Conservation (phyloP, 2,329 filamentous ascomycete genomes). For the Claviceps pusilla region DNA sequence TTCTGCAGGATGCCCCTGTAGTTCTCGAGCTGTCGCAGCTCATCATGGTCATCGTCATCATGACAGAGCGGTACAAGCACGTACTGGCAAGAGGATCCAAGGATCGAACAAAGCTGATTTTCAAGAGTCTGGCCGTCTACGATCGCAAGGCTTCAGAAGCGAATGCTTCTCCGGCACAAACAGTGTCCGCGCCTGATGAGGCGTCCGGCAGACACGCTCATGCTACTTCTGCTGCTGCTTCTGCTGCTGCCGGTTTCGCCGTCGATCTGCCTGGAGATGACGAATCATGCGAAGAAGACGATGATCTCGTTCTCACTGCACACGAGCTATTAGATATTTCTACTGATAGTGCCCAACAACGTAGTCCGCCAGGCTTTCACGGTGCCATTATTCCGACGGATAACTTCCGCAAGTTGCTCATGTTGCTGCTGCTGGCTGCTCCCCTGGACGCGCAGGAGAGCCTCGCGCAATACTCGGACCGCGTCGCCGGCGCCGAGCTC, state of each 20-base stretch:
- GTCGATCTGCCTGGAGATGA: constrained; percentile 31
- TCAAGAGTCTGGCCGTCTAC: constrained; percentile 56
- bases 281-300: constrained; percentile 33
- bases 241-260: constrained; percentile 24
- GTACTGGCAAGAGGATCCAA: constrained; percentile 44
- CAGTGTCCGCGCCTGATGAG: background rate
- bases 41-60: constrained; percentile 56
- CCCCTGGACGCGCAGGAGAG: constrained; percentile 51
- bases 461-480: constrained; percentile 43
- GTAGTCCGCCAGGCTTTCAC: constrained; percentile 34
- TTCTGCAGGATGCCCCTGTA: constrained; percentile 53
- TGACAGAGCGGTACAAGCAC: constrained; percentile 53
- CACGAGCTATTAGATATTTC: constrained; percentile 52
- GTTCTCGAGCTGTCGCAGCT: constrained; percentile 55
- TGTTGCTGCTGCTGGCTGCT: constrained; percentile 53
- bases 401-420: constrained; percentile 55
- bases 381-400: constrained; percentile 59
- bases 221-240: background rate
- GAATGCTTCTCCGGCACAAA: constrained; percentile 4
- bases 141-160: constrained; percentile 39
- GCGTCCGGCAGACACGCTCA: background rate
- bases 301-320: constrained; percentile 53
- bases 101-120: constrained; percentile 49
- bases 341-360: constrained; percentile 40
- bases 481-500: constrained; percentile 40